Percentiles rank a stretch among this genome's conserved stretches.
Conservation (phyloP, 192 early-diverging fungal genomes). For the Mortierella hygrophila region DNA sequence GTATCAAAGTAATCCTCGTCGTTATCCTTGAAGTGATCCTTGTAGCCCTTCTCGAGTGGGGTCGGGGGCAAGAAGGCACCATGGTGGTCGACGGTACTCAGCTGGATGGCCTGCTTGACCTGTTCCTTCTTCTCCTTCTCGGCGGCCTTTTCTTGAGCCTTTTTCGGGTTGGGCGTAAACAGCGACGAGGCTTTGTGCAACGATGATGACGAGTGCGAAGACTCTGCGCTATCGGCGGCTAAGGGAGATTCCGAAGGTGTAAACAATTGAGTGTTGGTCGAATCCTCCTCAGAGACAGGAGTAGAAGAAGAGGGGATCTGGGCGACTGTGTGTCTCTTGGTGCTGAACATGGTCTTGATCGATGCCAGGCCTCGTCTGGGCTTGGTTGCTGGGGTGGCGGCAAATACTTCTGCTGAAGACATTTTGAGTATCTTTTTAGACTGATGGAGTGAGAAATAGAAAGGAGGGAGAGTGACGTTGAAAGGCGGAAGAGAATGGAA, state of each 20-base stretch:
- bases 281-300: slow-evolving; percentile 3
- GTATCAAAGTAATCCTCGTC: slow-evolving; percentile 42
- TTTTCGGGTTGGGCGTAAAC: slow-evolving; percentile 26
- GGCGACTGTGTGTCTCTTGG: slow-evolving; percentile 37
- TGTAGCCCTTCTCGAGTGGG: slow-evolving; percentile 43
- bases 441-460: background rate
- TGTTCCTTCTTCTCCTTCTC: slow-evolving; percentile 50
- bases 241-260: background rate
- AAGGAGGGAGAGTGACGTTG: background rate
- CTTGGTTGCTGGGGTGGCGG: background rate
- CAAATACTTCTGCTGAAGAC: slow-evolving; percentile 31
- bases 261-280: background rate
- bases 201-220: background rate
- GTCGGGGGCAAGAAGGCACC: slow-evolving; percentile 37
- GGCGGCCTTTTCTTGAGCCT: slow-evolving; percentile 25
- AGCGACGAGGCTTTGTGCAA: slow-evolving; percentile 11
- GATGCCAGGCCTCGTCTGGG: slow-evolving; percentile 48
- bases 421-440: slow-evolving; percentile 9
- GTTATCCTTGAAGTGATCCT: slow-evolving; percentile 43
- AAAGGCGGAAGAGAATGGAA: background rate
- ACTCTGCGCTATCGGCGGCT: background rate
- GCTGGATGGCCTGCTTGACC: slow-evolving; percentile 41
- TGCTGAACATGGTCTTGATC: slow-evolving; percentile 50
- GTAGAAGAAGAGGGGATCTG: slow-evolving; percentile 23
- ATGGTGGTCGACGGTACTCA: slow-evolving; percentile 24